Evolutionary conservation across 257 asterid species (phyloP), one percentile per base, ranked within the genome.

Genomic region (Petunia axillaris): DNA sequence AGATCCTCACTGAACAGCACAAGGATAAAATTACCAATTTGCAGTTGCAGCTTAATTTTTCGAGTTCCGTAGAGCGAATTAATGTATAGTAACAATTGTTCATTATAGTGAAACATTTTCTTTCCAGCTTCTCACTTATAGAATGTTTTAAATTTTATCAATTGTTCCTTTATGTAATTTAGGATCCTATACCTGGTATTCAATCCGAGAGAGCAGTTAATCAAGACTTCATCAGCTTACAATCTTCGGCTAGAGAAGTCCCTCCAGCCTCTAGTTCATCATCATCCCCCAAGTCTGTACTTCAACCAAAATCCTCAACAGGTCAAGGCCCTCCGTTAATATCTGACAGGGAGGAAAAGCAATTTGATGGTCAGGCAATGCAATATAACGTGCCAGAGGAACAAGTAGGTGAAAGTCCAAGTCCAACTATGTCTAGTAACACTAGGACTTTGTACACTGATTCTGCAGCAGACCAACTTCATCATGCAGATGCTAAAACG

Each of bases 371-470:
- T 25, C 25, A 25, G 25, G 25, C 25, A 25, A 25, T 25, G 25
- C 25, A 25, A 25, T 25, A 25, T 25, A 25, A 25, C 25, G 25
- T 25, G 25, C 25, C 25, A 25, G 25, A 25, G 25, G 78, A 73
- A 50, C 78, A 73, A 50, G 50, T 6, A 35, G 78, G 36, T 50
- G 78, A 73, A 73, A 73, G 36, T 73, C 46, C 62, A 50, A 73
- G 78, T 73, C 78, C 62, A 73, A 73, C 62, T 48, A 73, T 73
- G 78, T 73, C 62, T 50, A 73, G 36, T 11, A 71, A 59, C 65
- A 59, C 39, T 16, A 59, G 65, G 37, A 7, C 3, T 50, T 35
- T 6, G 35, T 71, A 25, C 8, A 16, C 11, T 5, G 46, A 50
- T 7, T 73, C 78, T 11, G 62, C 25, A 50, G n/a, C 78, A 11